phyloP scores from a whole-genome alignment of 2,329 filamentous ascomycete genomes.

The Aspergillus ochraceoroseus region DNA sequence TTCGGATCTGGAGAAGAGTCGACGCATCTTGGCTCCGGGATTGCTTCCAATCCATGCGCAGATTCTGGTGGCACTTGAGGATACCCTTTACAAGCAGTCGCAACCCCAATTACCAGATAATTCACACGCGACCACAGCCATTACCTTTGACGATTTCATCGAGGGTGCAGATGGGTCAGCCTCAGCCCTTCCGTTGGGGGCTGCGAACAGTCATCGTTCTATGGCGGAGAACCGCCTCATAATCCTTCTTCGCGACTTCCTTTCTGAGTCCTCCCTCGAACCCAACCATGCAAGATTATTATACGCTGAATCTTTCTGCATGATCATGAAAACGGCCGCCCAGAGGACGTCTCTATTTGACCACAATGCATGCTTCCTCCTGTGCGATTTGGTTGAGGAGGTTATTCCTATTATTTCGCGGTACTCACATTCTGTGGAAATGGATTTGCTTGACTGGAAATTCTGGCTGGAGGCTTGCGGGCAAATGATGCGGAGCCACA shows the following conservation, averaged over 20 bases:
- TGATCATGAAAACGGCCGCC: conserved; percentile 67
- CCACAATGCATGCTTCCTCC: conserved; percentile 75
- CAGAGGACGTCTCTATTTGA: conserved; percentile 74
- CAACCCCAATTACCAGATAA: conserved; percentile 45
- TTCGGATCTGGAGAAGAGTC: conserved; percentile 48
- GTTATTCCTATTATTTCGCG: conserved; percentile 62
- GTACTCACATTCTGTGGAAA: conserved; percentile 50
- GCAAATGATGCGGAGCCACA: conserved; percentile 74
- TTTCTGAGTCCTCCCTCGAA: conserved; percentile 58
- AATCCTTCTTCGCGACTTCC: conserved; percentile 73
- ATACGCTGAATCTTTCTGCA: conserved; percentile 71
- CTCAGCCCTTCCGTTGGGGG: conserved; percentile 58
- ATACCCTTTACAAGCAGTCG: conserved; percentile 72
- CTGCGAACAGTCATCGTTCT: conserved; percentile 65
- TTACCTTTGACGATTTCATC: conserved; percentile 64
- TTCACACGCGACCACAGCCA: conserved; percentile 46
- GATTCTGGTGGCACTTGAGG: conserved; percentile 71
- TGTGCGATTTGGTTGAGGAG: conserved; percentile 90
- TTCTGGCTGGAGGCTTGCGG: conserved; percentile 82
- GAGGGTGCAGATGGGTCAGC: conserved; percentile 62
- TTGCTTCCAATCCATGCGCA: conserved; percentile 79
- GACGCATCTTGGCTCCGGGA: conserved; percentile 64
- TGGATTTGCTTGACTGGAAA: conserved; percentile 53
- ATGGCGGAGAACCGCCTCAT: conserved; percentile 89
- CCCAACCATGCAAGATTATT: conserved; percentile 57